These are phyloP conservation scores for Alternaria triticina DNA, from an alignment of 2,329 filamentous ascomycete species.

Conservation along the genomic window DNA sequence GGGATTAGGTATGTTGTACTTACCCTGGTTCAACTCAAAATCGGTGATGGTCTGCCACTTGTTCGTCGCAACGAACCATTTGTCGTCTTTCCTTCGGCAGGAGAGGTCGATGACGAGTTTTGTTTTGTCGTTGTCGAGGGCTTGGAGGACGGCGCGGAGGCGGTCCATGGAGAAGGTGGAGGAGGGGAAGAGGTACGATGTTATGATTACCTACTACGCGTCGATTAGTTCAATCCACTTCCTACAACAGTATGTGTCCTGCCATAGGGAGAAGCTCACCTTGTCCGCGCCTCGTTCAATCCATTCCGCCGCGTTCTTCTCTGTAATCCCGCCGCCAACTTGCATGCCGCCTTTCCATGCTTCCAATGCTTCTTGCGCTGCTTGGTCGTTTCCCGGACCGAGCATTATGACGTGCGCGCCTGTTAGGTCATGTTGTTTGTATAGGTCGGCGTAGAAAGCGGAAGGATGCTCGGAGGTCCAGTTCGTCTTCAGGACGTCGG, in stretches of 20 bases:
- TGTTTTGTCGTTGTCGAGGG: constrained; percentile 74
- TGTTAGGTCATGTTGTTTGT: constrained; percentile 73
- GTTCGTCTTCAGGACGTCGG: constrained; percentile 76
- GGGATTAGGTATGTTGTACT: constrained; percentile 30
- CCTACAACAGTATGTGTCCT: neutral
- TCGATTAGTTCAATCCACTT: neutral
- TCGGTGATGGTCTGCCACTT: constrained; percentile 99
- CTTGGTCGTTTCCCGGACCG: constrained; percentile 82
- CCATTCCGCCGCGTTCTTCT: constrained; percentile 84
- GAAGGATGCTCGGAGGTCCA: constrained; percentile 86
- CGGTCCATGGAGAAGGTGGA: constrained; percentile 80
- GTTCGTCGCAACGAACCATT: constrained; percentile 98
- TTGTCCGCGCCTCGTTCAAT: constrained; percentile 87
- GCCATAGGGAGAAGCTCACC: constrained; percentile 60
- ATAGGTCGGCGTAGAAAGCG: constrained; percentile 80
- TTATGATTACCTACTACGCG: constrained; percentile 84
- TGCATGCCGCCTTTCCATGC: constrained; percentile 85
- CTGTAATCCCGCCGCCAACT: constrained; percentile 91
- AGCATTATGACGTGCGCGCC: constrained; percentile 98
- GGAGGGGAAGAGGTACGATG: constrained; percentile 88
- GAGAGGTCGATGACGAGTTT: constrained; percentile 95
- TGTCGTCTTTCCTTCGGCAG: constrained; percentile 76
- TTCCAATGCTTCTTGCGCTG: constrained; percentile 75
- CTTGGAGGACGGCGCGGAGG: constrained; percentile 74
- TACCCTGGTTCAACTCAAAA: constrained; percentile 90